Conservation (phyloP, 352 stramenopile species). For the Phytophthora rubi region DNA sequence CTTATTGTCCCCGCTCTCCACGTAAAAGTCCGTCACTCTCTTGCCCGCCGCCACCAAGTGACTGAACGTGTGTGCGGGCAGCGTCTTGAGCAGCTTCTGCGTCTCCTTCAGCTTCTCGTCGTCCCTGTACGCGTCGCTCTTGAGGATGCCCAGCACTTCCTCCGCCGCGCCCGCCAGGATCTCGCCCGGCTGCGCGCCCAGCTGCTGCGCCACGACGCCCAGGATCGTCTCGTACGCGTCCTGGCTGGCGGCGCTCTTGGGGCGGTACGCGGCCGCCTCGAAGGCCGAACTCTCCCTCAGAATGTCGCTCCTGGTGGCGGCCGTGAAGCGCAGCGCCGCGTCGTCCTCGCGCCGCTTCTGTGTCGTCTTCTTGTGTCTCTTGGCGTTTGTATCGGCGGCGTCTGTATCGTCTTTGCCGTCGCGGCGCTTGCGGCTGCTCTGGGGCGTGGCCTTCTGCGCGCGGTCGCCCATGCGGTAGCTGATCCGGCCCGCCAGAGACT, state of each 20-base stretch:
- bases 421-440: slow-evolving; percentile 44
- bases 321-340: slow-evolving; percentile 59
- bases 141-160: slow-evolving; percentile 93
- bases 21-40: slow-evolving; percentile 90
- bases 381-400: too few species aligned
- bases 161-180: slow-evolving; percentile 92
- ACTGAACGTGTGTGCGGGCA: slow-evolving; percentile 76
- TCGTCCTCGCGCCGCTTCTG: slow-evolving; percentile 40
- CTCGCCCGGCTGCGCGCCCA: slow-evolving; percentile 92
- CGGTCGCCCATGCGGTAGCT: slow-evolving; percentile 87
- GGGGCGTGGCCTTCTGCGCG: slow-evolving; percentile 67
- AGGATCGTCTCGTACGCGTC: slow-evolving; percentile 93
- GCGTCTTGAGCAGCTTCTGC: slow-evolving; percentile 86
- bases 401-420: slow-evolving; percentile 12
- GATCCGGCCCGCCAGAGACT: slow-evolving; percentile 82
- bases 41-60: slow-evolving; percentile 87
- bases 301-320: slow-evolving; percentile 58
- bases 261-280: slow-evolving; percentile 86
- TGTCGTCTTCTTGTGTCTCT: too few species aligned
- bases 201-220: slow-evolving; percentile 65
- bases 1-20: slow-evolving; percentile 42
- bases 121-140: slow-evolving; percentile 90
- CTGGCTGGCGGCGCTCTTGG: slow-evolving; percentile 86
- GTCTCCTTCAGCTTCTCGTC: slow-evolving; percentile 86
- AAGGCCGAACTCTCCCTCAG: slow-evolving; percentile 75